A percentile compares a stretch with the other conserved stretches of the same genome.
Evolutionary conservation across 495 filamentous ascomycete genomes (phyloP).

Genomic region (Penicillium cosmopolitanum): DNA sequence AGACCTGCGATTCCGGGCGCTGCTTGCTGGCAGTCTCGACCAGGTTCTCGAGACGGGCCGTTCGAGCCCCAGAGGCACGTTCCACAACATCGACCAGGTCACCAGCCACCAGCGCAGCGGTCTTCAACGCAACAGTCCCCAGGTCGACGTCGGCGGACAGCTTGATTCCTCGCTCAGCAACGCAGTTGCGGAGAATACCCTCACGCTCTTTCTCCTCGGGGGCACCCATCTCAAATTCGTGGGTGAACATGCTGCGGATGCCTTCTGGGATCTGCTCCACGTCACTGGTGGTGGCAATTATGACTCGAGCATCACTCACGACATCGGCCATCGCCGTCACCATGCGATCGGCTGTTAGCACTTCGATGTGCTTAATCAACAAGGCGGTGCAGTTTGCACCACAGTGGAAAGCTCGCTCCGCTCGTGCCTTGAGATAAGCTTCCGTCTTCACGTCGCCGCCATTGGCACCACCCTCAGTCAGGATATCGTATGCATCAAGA

Average conservation of each 20-base stretch:
- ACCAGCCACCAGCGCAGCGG: slow-evolving; percentile 91
- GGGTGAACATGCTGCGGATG: slow-evolving; percentile 87
- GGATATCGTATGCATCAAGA: slow-evolving; percentile 90
- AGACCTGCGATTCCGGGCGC: slow-evolving; percentile 49
- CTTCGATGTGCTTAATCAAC: slow-evolving; percentile 85
- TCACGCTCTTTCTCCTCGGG: slow-evolving; percentile 93
- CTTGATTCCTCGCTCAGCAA: slow-evolving; percentile 72
- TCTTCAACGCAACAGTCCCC: slow-evolving; percentile 84
- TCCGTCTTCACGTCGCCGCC: slow-evolving; percentile 93
- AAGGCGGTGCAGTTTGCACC: slow-evolving; percentile 82
- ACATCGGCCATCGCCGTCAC: slow-evolving; percentile 80
- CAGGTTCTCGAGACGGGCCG: slow-evolving; percentile 71
- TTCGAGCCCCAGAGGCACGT: slow-evolving; percentile 75
- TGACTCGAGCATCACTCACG: slow-evolving; percentile 68
- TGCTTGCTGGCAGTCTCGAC: slow-evolving; percentile 49
- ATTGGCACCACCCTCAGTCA: slow-evolving; percentile 83
- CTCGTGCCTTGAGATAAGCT: slow-evolving; percentile 81
- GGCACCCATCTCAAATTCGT: slow-evolving; percentile 91
- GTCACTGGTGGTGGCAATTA: slow-evolving; percentile 93
- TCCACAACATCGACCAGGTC: slow-evolving; percentile 95
- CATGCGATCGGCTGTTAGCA: slow-evolving; percentile 88
- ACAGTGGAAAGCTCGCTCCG: slow-evolving; percentile 86
- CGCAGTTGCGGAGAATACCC: slow-evolving; percentile 76
- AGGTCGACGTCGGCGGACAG: slow-evolving; percentile 82
- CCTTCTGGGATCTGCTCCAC: slow-evolving; percentile 92